Evolutionary conservation across 495 filamentous ascomycete species (phyloP), one percentile per base, ranked within the genome.

Genomic region (Aspergillus haitiensis): DNA sequence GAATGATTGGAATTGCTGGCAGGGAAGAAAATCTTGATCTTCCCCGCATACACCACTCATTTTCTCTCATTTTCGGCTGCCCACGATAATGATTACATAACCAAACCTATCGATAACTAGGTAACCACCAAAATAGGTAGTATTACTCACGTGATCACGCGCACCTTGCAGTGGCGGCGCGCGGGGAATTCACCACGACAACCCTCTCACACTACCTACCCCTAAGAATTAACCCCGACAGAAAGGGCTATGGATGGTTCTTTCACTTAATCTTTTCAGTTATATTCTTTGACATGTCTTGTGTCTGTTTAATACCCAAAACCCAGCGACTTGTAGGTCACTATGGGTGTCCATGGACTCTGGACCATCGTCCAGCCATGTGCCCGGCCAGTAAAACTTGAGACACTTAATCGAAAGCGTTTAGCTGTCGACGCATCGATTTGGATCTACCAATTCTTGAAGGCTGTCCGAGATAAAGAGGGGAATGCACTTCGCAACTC

Each of bases 361-460:
- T 98, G 94, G 94, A 91, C 88, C 42, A 88, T 98, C 50, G 79
- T 97, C 59, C 89, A 95, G 72, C 94, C 94, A 35, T 96, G 88
- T 67, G 94, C 93, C 31, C 76, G 81, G 52, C 81, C 80, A 33
- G 92, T 94, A 59, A 96, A 96, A 73, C 89, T 98, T 64, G 91
- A 95, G 70, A 96, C 94, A 1, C 87, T 98, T 52, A 96, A 97
- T 71, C 88, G 87, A 60, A 97, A 96, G 71, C 91, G 94, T 21
- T 86, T 98, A 59, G 94, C 94, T 33, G 90, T 98, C 72, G 94
- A 98, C 74, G 94, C 95, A 53, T 96, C 92, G 3, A 98, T 98
- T 67, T 98, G 94, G 94, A 97, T 98, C 59, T 98, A 98, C 77
- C 94, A 98, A 70, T 98, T 98, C 69, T 83, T 98, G 61, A 98